Percentiles rank a stretch among this genome's conserved stretches.
These are phyloP conservation scores for Arachnopeziza araneosa DNA, from an alignment of 2,329 filamentous ascomycete genomes.

Conservation along the genomic window DNA sequence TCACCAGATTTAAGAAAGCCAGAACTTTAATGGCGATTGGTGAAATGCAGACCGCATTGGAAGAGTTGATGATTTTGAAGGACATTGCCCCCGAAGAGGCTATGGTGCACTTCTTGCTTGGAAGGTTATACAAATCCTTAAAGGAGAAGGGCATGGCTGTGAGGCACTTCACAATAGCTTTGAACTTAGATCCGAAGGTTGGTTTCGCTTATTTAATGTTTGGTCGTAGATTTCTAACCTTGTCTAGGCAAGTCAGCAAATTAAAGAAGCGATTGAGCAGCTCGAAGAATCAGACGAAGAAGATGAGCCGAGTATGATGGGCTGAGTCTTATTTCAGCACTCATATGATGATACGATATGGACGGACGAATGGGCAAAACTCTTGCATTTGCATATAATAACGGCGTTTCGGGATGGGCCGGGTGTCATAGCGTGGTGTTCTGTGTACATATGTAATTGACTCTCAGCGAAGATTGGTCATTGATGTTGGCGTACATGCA, in stretches of 20 bases:
- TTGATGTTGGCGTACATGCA: background rate
- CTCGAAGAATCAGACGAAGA: constrained; percentile 67
- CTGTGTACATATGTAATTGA: background rate
- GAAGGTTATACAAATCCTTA: constrained; percentile 70
- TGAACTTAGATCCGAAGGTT: constrained; percentile 96
- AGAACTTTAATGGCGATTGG: constrained; percentile 74
- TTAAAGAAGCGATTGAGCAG: constrained; percentile 94
- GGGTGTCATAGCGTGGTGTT: constrained; percentile 1
- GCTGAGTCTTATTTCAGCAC: constrained; percentile 1
- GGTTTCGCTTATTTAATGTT: constrained; percentile 22
- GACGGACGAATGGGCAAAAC: background rate
- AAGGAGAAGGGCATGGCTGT: constrained; percentile 76
- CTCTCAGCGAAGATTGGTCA: background rate
- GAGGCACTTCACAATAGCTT: constrained; percentile 85
- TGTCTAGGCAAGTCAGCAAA: constrained; percentile 75
- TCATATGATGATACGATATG: constrained; percentile 15
- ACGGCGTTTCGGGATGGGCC: background rate
- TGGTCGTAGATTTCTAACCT: constrained; percentile 12
- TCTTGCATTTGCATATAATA: background rate
- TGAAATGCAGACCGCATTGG: constrained; percentile 65
- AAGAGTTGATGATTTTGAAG: constrained; percentile 81
- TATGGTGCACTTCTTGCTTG: constrained; percentile 91
- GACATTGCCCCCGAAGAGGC: constrained; percentile 91
- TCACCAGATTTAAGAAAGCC: constrained; percentile 91
- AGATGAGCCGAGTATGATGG: constrained; percentile 24